Evolutionary conservation across 371 early-diverging fungal genomes (phyloP).

Genomic region (Capillidium rhysosporum): DNA sequence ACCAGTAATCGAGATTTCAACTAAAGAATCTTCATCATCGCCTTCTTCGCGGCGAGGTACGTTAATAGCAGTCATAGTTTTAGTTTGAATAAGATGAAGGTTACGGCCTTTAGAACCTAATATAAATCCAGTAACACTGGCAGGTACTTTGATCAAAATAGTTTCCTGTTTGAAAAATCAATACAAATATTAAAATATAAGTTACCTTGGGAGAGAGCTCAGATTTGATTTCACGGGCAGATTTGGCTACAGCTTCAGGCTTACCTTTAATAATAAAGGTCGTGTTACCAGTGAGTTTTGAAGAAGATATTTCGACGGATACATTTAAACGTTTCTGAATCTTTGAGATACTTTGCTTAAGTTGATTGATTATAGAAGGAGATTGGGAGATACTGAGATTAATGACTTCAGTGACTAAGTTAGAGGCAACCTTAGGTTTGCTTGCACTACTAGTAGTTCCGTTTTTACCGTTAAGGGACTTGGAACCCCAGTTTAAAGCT

Average conservation of each 20-base stretch:
- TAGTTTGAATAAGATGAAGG: slow-evolving; percentile 44
- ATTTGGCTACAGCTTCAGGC: slow-evolving; percentile 48
- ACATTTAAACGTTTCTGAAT: slow-evolving; percentile 37
- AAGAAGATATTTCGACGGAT: slow-evolving; percentile 69
- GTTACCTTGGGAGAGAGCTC: slow-evolving; percentile 54
- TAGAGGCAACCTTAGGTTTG: background rate
- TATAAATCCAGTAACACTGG: slow-evolving; percentile 56
- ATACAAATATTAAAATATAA: slow-evolving; percentile 3
- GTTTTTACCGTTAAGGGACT: background rate
- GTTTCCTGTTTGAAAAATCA: slow-evolving; percentile 9
- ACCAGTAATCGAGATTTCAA: slow-evolving; percentile 60
- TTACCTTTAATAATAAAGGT: slow-evolving; percentile 73
- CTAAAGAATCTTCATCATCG: slow-evolving; percentile 28
- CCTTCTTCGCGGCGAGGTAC: slow-evolving; percentile 25
- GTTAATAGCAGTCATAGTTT: slow-evolving; percentile 57
- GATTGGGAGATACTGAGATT: slow-evolving; percentile 38
- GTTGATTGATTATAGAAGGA: slow-evolving; percentile 16
- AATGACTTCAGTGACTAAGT: slow-evolving; percentile 29
- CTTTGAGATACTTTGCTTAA: slow-evolving; percentile 13
- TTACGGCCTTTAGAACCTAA: slow-evolving; percentile 70
- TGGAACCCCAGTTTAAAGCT: background rate
- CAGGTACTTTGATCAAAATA: slow-evolving; percentile 49
- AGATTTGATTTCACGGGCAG: slow-evolving; percentile 55
- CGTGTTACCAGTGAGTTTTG: slow-evolving; percentile 46
- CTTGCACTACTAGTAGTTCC: background rate